Conservation (phyloP, 768 basidiomycete species). For the Dacryopinax spathularia region DNA sequence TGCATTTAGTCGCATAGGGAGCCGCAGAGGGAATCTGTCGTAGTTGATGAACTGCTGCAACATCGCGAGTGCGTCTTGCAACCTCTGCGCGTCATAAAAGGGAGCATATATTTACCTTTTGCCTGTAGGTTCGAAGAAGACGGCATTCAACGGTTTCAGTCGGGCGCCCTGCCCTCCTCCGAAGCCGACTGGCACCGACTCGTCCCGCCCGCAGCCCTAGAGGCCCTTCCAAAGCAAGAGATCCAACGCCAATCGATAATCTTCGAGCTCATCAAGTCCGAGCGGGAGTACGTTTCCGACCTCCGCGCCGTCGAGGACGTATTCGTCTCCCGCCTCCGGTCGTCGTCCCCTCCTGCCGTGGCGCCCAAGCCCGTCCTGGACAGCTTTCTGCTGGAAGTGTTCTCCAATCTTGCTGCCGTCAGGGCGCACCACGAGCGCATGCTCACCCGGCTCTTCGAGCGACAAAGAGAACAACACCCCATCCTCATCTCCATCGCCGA, state of each 20-base stretch:
- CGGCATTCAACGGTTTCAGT: slow-evolving; percentile 51
- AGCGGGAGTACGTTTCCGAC: slow-evolving; percentile 77
- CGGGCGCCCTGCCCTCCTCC: slow-evolving; percentile 44
- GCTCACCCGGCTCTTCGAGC: slow-evolving; percentile 55
- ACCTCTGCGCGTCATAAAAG: no score
- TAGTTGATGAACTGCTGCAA: neutral
- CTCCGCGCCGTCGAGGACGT: slow-evolving; percentile 59
- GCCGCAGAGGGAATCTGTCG: neutral
- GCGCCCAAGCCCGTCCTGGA: slow-evolving; percentile 34
- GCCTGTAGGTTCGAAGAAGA: slow-evolving; percentile 33
- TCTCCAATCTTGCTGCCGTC: slow-evolving; percentile 66
- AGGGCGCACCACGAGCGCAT: slow-evolving; percentile 51
- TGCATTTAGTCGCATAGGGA: no score
- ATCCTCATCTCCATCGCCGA: slow-evolving; percentile 71
- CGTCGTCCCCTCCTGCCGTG: slow-evolving; percentile 53
- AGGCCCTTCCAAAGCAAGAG: slow-evolving; percentile 59
- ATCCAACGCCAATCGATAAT: slow-evolving; percentile 74
- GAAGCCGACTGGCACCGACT: slow-evolving; percentile 75
- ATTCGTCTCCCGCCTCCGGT: slow-evolving; percentile 52
- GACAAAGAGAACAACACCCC: slow-evolving; percentile 76
- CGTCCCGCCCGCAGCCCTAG: slow-evolving; percentile 55
- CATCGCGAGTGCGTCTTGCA: neutral
- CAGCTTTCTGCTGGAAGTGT: slow-evolving; percentile 66
- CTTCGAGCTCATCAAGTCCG: slow-evolving; percentile 81
- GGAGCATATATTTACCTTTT: no score